Conservation (phyloP, 805 yeast species). For the Monosporozyma siamensis region DNA sequence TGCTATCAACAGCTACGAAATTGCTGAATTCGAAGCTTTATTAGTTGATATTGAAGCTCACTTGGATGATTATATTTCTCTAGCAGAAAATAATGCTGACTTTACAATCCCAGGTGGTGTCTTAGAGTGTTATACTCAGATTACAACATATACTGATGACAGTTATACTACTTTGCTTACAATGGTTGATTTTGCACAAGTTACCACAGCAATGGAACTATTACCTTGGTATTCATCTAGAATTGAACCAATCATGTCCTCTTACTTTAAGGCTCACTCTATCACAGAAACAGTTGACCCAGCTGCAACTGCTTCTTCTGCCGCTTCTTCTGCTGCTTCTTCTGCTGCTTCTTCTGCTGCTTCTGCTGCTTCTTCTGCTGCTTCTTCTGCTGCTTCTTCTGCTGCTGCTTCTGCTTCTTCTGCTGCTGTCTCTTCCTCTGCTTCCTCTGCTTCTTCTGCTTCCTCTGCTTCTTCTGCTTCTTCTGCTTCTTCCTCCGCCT, state of each 20-base stretch:
- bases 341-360: slow-evolving; percentile 7
- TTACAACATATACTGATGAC: slow-evolving; percentile 30
- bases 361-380: slow-evolving; percentile 7
- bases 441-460: slow-evolving; percentile 7
- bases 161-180: slow-evolving; percentile 29
- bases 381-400: slow-evolving; percentile 7
- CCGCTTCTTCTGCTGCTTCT: slow-evolving; percentile 6
- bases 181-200: slow-evolving; percentile 24
- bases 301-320: slow-evolving; percentile 7
- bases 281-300: slow-evolving; percentile 8
- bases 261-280: slow-evolving; percentile 12
- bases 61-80: slow-evolving; percentile 15
- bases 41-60: slow-evolving; percentile 17
- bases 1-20: slow-evolving; percentile 8
- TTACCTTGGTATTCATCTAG: slow-evolving; percentile 32
- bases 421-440: slow-evolving; percentile 5
- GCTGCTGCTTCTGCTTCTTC: slow-evolving; percentile 6
- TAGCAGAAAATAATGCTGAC: slow-evolving; percentile 14
- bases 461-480: slow-evolving; percentile 8
- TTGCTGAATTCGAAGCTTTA: slow-evolving; percentile 19
- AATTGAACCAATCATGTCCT: slow-evolving; percentile 15
- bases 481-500: slow-evolving; percentile 5
- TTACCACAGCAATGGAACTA: slow-evolving; percentile 25
- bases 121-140: slow-evolving; percentile 16
- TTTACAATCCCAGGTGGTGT: slow-evolving; percentile 19